Conservation (phyloP, 495 filamentous ascomycete species). For the Penicillium verhagenii region DNA sequence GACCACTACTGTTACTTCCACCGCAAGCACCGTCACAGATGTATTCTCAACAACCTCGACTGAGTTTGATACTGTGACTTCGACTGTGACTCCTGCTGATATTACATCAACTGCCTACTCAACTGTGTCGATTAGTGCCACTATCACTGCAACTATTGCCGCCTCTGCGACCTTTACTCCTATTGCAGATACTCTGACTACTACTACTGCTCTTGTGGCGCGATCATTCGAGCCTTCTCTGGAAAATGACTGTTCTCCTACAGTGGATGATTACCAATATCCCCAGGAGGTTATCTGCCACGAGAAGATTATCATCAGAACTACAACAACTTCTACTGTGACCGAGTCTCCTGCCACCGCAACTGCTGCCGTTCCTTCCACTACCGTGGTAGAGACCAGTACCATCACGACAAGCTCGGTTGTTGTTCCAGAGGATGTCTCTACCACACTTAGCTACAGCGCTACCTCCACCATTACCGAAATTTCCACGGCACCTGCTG, state of each 20-base stretch:
- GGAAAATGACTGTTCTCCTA: not conserved
- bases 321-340: constrained; percentile 1
- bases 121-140: not conserved
- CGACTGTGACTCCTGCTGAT: not conserved
- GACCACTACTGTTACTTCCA: constrained; percentile 2
- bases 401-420: constrained; percentile 3
- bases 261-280: constrained; percentile 3
- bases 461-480: constrained; percentile 7
- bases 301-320: constrained; percentile 5
- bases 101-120: not conserved
- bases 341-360: not conserved
- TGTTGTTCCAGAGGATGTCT: constrained; percentile 5
- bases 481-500: not conserved
- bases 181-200: constrained; percentile 3
- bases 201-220: not conserved
- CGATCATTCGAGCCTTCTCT: not conserved
- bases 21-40: constrained; percentile 3
- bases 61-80: constrained; percentile 1
- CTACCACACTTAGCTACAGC: constrained; percentile 9
- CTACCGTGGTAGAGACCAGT: constrained; percentile 6
- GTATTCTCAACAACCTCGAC: constrained; percentile 9
- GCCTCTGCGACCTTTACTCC: not conserved
- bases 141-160: constrained; percentile 3
- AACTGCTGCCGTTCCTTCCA: not conserved
- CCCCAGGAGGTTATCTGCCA: constrained; percentile 5